Evolutionary conservation across 2,329 filamentous ascomycete species (phyloP).

Genomic region (Fusarium sp.): DNA sequence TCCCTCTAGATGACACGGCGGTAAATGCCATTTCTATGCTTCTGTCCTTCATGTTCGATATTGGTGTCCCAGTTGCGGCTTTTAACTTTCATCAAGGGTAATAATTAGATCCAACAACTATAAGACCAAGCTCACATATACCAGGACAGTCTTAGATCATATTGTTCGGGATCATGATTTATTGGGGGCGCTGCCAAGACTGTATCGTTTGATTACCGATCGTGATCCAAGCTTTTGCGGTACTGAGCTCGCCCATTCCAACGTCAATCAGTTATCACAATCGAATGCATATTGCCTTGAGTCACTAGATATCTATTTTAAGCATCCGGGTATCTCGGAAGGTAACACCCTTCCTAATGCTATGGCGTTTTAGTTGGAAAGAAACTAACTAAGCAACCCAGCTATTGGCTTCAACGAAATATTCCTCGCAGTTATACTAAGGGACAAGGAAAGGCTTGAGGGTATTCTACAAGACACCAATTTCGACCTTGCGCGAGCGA

Average conservation of each 20-base stretch:
- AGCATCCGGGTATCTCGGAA: too few relatives aligned
- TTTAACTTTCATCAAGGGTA: neutral
- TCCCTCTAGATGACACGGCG: neutral
- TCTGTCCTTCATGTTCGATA: neutral
- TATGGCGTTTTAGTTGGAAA: too few relatives aligned
- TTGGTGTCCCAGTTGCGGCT: neutral
- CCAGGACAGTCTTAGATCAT: neutral
- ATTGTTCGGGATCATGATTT: fast-evolving
- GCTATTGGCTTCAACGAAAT: neutral
- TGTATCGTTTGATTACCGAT: neutral
- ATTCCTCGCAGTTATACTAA: neutral
- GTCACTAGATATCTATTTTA: too few relatives aligned
- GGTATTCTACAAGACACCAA: neutral
- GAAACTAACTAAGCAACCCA: neutral
- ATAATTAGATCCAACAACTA: fast-evolving
- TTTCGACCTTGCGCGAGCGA: too few relatives aligned
- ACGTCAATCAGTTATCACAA: fast-evolving
- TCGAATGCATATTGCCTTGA: too few relatives aligned
- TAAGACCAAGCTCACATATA: neutral
- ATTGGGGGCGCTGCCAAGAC: neutral
- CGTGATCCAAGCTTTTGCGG: neutral
- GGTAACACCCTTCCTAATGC: too few relatives aligned
- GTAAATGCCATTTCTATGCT: neutral
- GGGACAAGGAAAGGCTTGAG: neutral
- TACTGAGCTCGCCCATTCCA: too few relatives aligned